Evolutionary conservation across 208 protist species (phyloP), one percentile per base, ranked within the genome.

Genomic region (Leishmania tropica): DNA sequence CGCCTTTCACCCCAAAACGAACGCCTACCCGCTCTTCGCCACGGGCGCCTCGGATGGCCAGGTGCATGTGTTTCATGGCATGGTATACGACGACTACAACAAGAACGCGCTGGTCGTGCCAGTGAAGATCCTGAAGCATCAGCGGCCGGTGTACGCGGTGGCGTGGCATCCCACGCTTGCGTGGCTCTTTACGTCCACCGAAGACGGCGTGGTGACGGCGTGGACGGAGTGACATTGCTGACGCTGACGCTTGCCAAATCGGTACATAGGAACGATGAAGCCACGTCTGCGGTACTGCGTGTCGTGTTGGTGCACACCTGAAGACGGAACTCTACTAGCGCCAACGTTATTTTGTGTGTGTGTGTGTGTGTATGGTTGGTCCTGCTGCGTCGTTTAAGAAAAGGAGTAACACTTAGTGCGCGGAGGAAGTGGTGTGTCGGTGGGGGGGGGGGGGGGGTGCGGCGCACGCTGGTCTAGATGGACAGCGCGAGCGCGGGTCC

Each of bases 81-180:
- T 98, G 88, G 97, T 98, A 53, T 99, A 99, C 84, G 94, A 99
- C 78, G 99, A 99, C 89, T 98, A 99, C 83, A 90, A 98, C 75
- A 98, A 99, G 85, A 99, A 99, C 81, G 95, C 99, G 24, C 83
- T 99, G 8, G 95, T 99, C 73, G 99, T 99, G 56, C 99, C 99
- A n/a, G 90, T 99, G 45, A 99, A 99, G 87, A 98, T 99, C 64
- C 86, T 99, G 60, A 95, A 97, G 76, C 98, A 97, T 62, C 99
- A 99, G 83, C 86, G 94, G 11, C 89, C 92, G 70, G 97, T 95
- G 87, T 99, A 84, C 87, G 91, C 96, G 54, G 82, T 97, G 42
- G 92, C 87, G 40, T 99, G 99, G 94, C 99, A 99, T 83, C 99
- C 99, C 28, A 98, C 89, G 47, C 98, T 99, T 90, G 99, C 99